phyloP scores from a whole-genome alignment of 208 protist genomes.

The Trypanosomatidae sp. region DNA sequence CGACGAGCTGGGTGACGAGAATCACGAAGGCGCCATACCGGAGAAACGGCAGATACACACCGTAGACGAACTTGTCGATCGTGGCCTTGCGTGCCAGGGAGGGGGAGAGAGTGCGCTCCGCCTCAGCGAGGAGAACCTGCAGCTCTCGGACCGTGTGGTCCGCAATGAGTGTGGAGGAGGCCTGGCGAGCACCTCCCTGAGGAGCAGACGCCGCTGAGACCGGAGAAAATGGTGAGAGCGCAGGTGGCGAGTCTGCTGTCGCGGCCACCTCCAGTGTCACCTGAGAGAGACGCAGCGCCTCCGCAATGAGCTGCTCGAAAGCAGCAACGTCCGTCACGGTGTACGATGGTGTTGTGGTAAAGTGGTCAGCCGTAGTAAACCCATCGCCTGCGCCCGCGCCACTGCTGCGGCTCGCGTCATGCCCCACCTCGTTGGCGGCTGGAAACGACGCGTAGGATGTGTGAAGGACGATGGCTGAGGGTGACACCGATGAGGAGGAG shows the following conservation, averaged over 20 bases:
- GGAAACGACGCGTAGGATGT: conserved; percentile 13
- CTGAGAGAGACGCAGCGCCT: conserved; percentile 17
- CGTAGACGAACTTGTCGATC: conserved; percentile 48
- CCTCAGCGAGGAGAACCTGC: conserved; percentile 22
- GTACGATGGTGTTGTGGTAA: conserved; percentile 13
- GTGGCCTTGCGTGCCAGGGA: conserved; percentile 16
- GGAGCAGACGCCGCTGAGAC: neutral
- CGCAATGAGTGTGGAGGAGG: conserved; percentile 9
- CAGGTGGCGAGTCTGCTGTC: neutral
- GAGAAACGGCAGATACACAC: conserved; percentile 43
- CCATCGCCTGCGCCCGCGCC: neutral
- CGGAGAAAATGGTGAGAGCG: neutral
- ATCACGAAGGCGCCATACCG: conserved; percentile 46
- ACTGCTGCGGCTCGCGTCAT: neutral
- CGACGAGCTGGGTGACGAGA: conserved; percentile 53
- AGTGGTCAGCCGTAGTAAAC: neutral
- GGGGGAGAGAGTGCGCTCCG: conserved; percentile 24
- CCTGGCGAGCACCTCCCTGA: neutral
- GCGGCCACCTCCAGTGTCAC: neutral
- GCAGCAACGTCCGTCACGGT: conserved; percentile 19
- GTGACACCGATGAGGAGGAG: neutral
- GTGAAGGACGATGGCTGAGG: conserved; percentile 8
- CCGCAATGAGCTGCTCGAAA: conserved; percentile 26
- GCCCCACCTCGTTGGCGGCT: neutral
- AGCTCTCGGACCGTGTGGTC: conserved; percentile 40